Evolutionary conservation across 768 basidiomycete species (phyloP), one percentile per base, ranked within the genome.

Genomic region (Naematelia aurantialba): DNA sequence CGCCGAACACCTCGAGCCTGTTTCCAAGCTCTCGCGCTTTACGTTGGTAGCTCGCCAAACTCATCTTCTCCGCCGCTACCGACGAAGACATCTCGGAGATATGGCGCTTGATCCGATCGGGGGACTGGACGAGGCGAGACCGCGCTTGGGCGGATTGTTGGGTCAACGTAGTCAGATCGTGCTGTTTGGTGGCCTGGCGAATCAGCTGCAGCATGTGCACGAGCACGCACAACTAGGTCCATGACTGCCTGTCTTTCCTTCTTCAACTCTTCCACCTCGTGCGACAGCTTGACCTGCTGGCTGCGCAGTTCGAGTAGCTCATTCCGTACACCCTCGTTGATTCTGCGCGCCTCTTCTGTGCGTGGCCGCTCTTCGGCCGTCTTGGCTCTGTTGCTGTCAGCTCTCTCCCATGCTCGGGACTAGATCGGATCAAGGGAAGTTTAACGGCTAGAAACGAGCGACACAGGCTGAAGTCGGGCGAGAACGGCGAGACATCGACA

Each of bases 71-170:
- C 55, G 87, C 86, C 17, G 82, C 74, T 0, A 85, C 84, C 0
- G 83, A 85, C 4, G 79, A 72, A 2, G 83, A 82, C 87, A 94
- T 90, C n/a, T 83, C 80, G 11, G 82, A 77, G 67, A 94, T 94
- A 45, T 85, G 88, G 52, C 86, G 84, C 72, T 87, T 88, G 65
- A 94, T 87, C 46, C 91, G 83, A 48, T 94, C 92, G 0, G 92
- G 92, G 0, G 89, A 91, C 74, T 91, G 89, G 2, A 96, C 91
- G 62, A 96, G 87, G 25, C 91, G 85, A 26, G 84, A 80, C 51
- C 84, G 82, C 0, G 85, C 85, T 45, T 86, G 83, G 12, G 79
- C 78, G 62, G 89, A 85, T 46, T 81, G 79, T 57, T 88, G 86
- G 44, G 82, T 79, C 22, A 85, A 78, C 45, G 81, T 80, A 5